Evolutionary conservation across 805 yeast species (phyloP), one percentile per base, ranked within the genome.

Genomic region (Metschnikowia amazonensis): DNA sequence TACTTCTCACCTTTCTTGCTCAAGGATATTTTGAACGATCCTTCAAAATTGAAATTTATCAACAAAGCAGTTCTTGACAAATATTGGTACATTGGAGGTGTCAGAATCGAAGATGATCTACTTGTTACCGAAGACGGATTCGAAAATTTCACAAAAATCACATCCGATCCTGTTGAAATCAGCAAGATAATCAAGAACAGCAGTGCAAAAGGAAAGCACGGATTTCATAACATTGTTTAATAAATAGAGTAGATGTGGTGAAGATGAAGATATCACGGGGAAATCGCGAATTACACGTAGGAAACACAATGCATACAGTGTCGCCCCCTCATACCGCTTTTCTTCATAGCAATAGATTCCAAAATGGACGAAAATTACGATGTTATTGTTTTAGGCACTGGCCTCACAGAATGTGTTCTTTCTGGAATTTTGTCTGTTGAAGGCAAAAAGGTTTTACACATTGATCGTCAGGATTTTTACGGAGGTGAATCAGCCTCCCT

Each of bases 381-480:
- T 73, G 97, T 92, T 50, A 92, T 94, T 57, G 97, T 92, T 23
- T 77, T 92, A 49, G 99, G 98, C 61, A 76, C 80, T 49, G 99
- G 99, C n/a, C 77, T 94, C 53, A 92, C 97, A 37, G 99, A 94
- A 67, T 94, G 99, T 72, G 85, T 94, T 49, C 77, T 94, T 36
- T 89, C 97, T 1, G 99, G 99, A 3, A 69, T 94, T 43, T 76
- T 94, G 37, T 89, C 97, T 8, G 96, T 92, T n/a, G 98, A 94
- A 61, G 98, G 98, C 51, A 92, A 94, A 74, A 94, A 94, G 63
- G 98, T 94, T 6, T 76, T 94, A 46, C 99, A 94, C 69, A 89
- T 94, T 51, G 99, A 94, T 66, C 84, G 89, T 58, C 97, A 94
- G 67, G 95, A 89, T 64, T 95, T 89, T 64, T 94, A 94, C 57